Evolutionary conservation across 257 asterid genomes (phyloP).

Genomic region (Striga asiatica): DNA sequence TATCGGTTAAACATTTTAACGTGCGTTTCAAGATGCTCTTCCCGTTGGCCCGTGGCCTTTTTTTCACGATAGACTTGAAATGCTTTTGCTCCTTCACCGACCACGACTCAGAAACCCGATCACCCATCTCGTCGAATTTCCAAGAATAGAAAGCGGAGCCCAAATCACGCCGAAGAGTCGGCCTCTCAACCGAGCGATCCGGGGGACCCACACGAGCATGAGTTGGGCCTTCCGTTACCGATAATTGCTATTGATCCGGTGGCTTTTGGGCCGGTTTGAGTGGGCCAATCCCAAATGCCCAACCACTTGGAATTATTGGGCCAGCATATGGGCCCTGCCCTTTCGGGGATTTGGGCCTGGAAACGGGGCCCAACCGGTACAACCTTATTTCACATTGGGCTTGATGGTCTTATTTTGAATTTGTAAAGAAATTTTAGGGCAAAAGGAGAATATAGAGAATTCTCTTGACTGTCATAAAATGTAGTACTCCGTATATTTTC

Average conservation of each 20-base stretch:
- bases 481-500: too few relatives aligned
- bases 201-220: slow-evolving; percentile 36
- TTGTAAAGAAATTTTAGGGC: too few relatives aligned
- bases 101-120: slow-evolving; percentile 47
- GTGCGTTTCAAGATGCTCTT: slow-evolving; percentile 50
- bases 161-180: slow-evolving; percentile 33
- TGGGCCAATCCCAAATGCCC: slow-evolving; percentile 59
- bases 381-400: too few relatives aligned
- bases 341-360: too few relatives aligned
- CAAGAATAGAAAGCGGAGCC: slow-evolving; percentile 56
- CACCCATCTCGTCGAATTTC: slow-evolving; percentile 76
- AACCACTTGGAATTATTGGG: slow-evolving; percentile 50
- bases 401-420: too few relatives aligned
- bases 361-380: too few relatives aligned
- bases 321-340: too few relatives aligned
- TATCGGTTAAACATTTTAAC: slow-evolving; percentile 35
- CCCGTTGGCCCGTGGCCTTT: slow-evolving; percentile 20
- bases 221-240: slow-evolving; percentile 51
- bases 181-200: slow-evolving; percentile 47
- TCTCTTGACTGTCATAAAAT: too few relatives aligned
- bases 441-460: too few relatives aligned
- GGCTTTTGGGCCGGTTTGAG: slow-evolving; percentile 12
- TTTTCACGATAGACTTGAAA: slow-evolving; percentile 39
- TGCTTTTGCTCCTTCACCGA: slow-evolving; percentile 37
- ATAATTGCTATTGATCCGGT: slow-evolving; percentile 20